Conservation (phyloP, 2,329 filamentous ascomycete genomes). For the Clarireedia hainanense region DNA sequence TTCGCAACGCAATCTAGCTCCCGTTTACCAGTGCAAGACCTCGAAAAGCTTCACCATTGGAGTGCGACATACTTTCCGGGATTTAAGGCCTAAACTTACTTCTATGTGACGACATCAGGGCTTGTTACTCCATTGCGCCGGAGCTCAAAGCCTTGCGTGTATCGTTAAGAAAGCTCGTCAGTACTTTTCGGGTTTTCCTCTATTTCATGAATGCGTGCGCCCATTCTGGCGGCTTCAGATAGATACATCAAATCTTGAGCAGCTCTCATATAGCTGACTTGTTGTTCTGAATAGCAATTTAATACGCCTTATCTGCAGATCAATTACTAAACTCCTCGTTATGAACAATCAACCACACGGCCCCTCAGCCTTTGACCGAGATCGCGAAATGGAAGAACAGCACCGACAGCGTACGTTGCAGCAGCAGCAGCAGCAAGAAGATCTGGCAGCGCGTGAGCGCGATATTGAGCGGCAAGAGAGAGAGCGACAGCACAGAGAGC, state of each 20-base stretch:
- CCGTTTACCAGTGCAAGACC: not conserved
- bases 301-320: not conserved
- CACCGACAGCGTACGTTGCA: slow-evolving; percentile 46
- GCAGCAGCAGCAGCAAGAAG: slow-evolving; percentile 38
- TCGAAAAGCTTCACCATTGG: not conserved
- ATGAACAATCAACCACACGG: slow-evolving; percentile 29
- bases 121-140: slow-evolving; percentile 9
- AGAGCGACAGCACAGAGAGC: slow-evolving; percentile 54
- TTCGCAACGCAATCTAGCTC: not conserved
- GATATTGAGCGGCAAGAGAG: slow-evolving; percentile 42
- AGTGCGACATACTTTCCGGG: not conserved
- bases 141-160: slow-evolving; percentile 11
- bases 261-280: not conserved
- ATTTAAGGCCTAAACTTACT: slow-evolving; percentile 3
- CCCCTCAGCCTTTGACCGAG: slow-evolving; percentile 27
- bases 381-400: slow-evolving; percentile 42
- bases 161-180: slow-evolving; percentile 6
- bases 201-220: not conserved
- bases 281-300: not conserved
- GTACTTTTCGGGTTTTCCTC: not conserved
- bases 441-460: slow-evolving; percentile 43
- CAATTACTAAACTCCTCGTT: not conserved
- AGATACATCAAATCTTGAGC: not conserved
- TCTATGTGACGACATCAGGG: slow-evolving; percentile 6
- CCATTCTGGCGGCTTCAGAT: not conserved